A percentile compares a stretch with the other conserved stretches of the same genome.
Conservation (phyloP, 2,329 filamentous ascomycete genomes). For the Monosporascus sp. region DNA sequence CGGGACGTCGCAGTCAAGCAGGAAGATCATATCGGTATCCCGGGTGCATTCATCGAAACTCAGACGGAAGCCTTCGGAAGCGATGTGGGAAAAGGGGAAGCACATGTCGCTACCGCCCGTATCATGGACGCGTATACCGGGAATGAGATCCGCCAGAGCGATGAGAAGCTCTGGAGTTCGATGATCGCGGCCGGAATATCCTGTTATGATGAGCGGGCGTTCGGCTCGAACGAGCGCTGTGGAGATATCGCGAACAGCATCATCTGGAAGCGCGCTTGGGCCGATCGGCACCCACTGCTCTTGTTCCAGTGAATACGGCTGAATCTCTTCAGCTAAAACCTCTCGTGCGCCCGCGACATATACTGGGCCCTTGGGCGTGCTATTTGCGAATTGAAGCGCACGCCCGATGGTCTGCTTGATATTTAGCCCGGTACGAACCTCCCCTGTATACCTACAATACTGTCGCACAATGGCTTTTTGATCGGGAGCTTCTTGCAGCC, state of each 20-base stretch:
- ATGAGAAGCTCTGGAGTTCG: conserved; percentile 39
- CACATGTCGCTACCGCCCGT: conserved; percentile 47
- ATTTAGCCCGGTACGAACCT: conserved; percentile 68
- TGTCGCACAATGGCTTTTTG: conserved; percentile 69
- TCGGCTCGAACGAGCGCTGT: conserved; percentile 39
- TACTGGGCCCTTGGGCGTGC: conserved; percentile 63
- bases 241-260: conserved; percentile 38
- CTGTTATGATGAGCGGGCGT: conserved; percentile 43
- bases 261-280: conserved; percentile 22
- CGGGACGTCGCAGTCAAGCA: conserved; percentile 65
- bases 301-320: conserved; percentile 17
- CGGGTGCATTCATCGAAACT: conserved; percentile 54
- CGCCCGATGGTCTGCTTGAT: conserved; percentile 72
- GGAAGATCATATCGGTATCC: conserved; percentile 59
- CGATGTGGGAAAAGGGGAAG: conserved; percentile 28
- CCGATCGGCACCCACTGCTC: conserved; percentile 20
- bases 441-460: conserved; percentile 66
- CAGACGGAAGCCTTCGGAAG: conserved; percentile 48
- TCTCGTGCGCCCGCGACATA: conserved; percentile 64
- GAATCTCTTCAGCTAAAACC: conserved; percentile 61
- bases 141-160: conserved; percentile 39
- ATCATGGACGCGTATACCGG: conserved; percentile 45
- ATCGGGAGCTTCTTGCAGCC: conserved; percentile 73
- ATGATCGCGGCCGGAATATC: conserved; percentile 42
- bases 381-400: conserved; percentile 65